phyloP scores from a whole-genome alignment of 179 eudicot species.

The Actinidia arguta region DNA sequence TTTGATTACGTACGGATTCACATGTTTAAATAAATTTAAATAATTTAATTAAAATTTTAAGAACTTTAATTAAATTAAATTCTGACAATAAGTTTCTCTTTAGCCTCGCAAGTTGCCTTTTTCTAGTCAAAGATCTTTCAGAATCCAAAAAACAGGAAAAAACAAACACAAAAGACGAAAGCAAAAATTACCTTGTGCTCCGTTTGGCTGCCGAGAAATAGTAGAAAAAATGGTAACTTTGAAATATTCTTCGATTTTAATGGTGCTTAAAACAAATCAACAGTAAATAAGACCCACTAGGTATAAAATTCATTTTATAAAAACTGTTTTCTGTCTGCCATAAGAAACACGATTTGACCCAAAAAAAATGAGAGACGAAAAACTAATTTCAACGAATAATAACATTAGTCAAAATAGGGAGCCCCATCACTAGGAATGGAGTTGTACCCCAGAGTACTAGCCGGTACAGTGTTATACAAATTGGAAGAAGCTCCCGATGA shows the following conservation, averaged over 20 bases:
- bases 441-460: constrained; percentile 27
- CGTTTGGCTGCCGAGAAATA: constrained; percentile 12
- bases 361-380: neutral
- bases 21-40: no score
- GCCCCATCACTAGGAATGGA: constrained; percentile 28
- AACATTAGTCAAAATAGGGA: constrained; percentile 37
- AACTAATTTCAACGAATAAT: neutral
- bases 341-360: neutral
- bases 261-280: neutral
- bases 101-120: no score
- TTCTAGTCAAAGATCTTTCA: no score
- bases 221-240: neutral
- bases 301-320: neutral
- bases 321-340: neutral
- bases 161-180: neutral
- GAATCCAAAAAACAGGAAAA: neutral
- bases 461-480: constrained; percentile 28
- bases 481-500: constrained; percentile 22
- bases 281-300: neutral
- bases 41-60: no score
- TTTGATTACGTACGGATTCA: no score
- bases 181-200: neutral
- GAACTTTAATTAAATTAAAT: no score
- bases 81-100: no score
- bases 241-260: neutral